Base-by-base conservation (phyloP, 768 basidiomycete genomes). In the Leccinum uliginosum region DNA sequence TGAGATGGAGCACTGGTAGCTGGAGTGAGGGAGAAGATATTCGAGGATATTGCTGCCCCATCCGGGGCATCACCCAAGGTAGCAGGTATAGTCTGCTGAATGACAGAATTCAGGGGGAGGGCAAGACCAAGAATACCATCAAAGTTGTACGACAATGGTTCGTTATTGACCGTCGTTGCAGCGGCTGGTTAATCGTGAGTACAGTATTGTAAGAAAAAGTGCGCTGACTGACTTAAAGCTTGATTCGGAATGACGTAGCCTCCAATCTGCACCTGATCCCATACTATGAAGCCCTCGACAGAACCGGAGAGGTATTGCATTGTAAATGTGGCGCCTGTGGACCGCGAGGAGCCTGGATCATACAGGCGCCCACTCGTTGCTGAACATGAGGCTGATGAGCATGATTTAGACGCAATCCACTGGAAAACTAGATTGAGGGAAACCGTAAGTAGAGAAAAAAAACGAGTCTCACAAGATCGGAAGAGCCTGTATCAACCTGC, bases 401-500 rank as follows among this genome's bases (percentile, higher is more conserved):
- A 92, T 3, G 82, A 79, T 11, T 77, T 78, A 1, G 87, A 86
- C 0, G 86, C 85, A 46, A 92, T 74, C 90, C 90, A 92, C 89
- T 91, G 59, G 23, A 44, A 51, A 44, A 32, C 21, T 27, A 6
- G 52, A n/a, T 51, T 50, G 29, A 58, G 19, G 45, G 38, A 52
- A 50, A 50, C 47, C 15, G 9, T 19, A 45, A 38, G n/a, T 10
- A 23, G 1, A 53, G 34, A 47, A 9, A 40, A 29, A 59, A 51
- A n/a, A 30, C 30, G 30, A 9, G 29, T 75, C 82, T 62, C 56
- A 90, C 89, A 24, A 90, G 75, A 72, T 93, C 90, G 0, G 88
- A 88, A 0, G 91, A 91, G 27, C 91, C 91, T 0, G 87, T 89
- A 63, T 93, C 90, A 35, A 92, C 79, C 65, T 91, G 89, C 2